Conservation (phyloP, 208 protist genomes). For the Acanthamoeba triangularis region DNA sequence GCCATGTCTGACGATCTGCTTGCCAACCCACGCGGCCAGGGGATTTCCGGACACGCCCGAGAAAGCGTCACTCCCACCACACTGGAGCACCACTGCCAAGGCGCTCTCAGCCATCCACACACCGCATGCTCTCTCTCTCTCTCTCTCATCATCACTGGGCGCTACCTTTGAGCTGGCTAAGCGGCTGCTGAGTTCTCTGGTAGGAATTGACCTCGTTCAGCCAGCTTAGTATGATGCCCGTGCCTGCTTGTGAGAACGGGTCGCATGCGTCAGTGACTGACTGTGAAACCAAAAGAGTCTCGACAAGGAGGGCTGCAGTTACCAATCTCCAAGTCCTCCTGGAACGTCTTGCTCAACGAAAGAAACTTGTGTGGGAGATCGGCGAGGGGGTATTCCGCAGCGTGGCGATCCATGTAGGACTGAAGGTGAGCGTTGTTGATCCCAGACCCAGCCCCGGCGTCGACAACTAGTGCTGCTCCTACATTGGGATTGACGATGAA, state of each 20-base stretch:
- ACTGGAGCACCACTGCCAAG: constrained; percentile 83
- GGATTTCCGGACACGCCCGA: constrained; percentile 83
- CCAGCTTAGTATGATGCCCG: neutral
- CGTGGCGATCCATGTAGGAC: neutral
- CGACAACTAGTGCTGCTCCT: constrained; percentile 74
- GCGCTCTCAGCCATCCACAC: no score
- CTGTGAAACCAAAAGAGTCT: neutral
- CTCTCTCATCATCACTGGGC: no score
- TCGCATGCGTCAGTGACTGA: neutral
- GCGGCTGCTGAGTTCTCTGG: neutral
- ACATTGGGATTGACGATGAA: constrained; percentile 79
- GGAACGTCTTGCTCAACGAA: neutral
- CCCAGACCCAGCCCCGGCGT: neutral
- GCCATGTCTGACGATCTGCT: constrained; percentile 74
- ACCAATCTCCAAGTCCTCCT: neutral
- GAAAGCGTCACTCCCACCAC: constrained; percentile 85
- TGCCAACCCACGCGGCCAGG: constrained; percentile 70
- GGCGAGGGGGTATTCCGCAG: neutral
- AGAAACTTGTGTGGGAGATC: neutral
- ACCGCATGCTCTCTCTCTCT: no score
- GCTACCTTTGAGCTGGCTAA: constrained; percentile 25
- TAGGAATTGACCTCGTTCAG: neutral
- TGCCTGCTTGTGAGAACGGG: neutral
- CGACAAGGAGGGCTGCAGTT: neutral
- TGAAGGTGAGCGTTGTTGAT: neutral